Percentiles rank a stretch among this genome's conserved stretches.
Evolutionary conservation across 2,329 filamentous ascomycete genomes (phyloP).

Genomic region (Laburnicola sp.): DNA sequence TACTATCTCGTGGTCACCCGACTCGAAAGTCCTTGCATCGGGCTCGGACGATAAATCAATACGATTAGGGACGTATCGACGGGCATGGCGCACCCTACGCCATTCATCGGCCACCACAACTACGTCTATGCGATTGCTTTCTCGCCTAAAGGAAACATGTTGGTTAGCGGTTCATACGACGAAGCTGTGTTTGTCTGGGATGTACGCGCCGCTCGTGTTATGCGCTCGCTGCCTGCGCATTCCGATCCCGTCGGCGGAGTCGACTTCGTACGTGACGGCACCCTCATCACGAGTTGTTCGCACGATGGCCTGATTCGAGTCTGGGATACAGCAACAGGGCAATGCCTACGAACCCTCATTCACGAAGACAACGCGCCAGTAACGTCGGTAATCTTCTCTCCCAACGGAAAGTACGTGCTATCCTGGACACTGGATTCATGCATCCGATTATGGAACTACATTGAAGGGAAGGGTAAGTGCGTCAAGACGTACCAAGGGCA

Average conservation of each 20-base stretch:
- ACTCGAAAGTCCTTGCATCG: slow-evolving; percentile 82
- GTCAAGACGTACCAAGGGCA: slow-evolving; percentile 98
- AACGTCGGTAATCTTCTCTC: slow-evolving; percentile 85
- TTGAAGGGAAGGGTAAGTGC: slow-evolving; percentile 82
- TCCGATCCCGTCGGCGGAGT: slow-evolving; percentile 93
- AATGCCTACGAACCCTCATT: slow-evolving; percentile 91
- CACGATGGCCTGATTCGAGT: slow-evolving; percentile 78
- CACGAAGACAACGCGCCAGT: slow-evolving; percentile 95
- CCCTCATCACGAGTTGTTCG: slow-evolving; percentile 86
- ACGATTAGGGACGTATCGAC: slow-evolving; percentile 74
- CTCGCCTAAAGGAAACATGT: slow-evolving; percentile 96
- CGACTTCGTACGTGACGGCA: slow-evolving; percentile 90
- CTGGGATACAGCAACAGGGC: slow-evolving; percentile 94
- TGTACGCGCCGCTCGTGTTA: slow-evolving; percentile 80
- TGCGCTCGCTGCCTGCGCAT: slow-evolving; percentile 90
- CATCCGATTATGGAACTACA: slow-evolving; percentile 92
- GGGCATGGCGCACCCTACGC: slow-evolving; percentile 61
- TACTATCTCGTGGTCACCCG: slow-evolving; percentile 90
- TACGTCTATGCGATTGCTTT: slow-evolving; percentile 95
- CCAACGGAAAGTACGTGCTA: slow-evolving; percentile 90
- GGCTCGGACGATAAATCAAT: slow-evolving; percentile 97
- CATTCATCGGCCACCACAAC: slow-evolving; percentile 86
- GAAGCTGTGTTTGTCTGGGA: slow-evolving; percentile 98
- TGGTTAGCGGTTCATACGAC: slow-evolving; percentile 93
- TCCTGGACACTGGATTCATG: slow-evolving; percentile 90